A percentile compares a stretch with the other conserved stretches of the same genome.
Conservation (phyloP, 768 basidiomycete genomes). For the Naganishia vishniacii region DNA sequence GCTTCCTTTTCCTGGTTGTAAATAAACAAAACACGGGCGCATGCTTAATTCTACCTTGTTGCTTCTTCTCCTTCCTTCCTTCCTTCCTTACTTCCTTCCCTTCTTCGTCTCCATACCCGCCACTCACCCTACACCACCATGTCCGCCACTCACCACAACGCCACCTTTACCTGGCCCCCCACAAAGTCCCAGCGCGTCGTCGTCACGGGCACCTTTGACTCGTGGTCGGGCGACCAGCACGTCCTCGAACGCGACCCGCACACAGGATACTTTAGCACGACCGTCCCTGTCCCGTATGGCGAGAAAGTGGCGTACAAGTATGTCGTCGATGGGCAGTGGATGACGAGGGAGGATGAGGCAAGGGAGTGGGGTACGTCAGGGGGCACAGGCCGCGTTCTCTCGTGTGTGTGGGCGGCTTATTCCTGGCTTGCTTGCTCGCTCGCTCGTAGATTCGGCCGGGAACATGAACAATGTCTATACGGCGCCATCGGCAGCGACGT, state of each 20-base stretch:
- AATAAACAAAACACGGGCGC: neutral
- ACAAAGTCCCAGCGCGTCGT: conserved; percentile 32
- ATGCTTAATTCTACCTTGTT: too few relatives aligned
- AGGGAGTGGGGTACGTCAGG: conserved; percentile 47
- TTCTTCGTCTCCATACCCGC: neutral
- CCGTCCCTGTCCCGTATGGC: conserved; percentile 42
- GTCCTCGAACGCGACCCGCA: conserved; percentile 39
- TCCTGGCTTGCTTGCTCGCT: neutral
- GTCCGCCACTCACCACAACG: conserved; percentile 22
- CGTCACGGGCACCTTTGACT: conserved; percentile 47
- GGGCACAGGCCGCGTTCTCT: too few relatives aligned
- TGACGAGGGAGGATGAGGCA: conserved; percentile 47
- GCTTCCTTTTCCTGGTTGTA: neutral
- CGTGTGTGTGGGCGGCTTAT: too few relatives aligned
- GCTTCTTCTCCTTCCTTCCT: too few relatives aligned
- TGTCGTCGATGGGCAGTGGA: conserved; percentile 48
- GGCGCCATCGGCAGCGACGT: conserved; percentile 37
- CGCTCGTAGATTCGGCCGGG: conserved; percentile 42
- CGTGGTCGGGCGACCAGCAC: conserved; percentile 42
- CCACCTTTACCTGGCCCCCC: conserved; percentile 25
- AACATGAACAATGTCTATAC: conserved; percentile 50
- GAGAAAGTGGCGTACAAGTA: conserved; percentile 49
- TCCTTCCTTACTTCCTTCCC: too few relatives aligned
- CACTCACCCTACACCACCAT: conserved; percentile 2
- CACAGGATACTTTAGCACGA: conserved; percentile 37